A percentile compares a stretch with the other conserved stretches of the same genome.
Conservation (phyloP, 2,329 filamentous ascomycete genomes). For the Clonostachys rhizophaga region DNA sequence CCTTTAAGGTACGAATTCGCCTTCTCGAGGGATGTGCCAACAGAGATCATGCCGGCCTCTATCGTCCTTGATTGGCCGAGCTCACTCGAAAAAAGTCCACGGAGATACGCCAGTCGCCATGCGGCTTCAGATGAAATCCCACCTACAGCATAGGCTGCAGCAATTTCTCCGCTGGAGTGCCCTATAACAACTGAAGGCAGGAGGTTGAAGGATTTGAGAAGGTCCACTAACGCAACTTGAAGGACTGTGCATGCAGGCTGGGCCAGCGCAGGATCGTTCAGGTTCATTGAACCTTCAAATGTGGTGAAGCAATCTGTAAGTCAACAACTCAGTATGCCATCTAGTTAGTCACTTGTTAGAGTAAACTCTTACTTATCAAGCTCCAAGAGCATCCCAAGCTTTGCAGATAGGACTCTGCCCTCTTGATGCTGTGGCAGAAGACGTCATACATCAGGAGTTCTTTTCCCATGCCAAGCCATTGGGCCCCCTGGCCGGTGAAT, state of each 20-base stretch:
- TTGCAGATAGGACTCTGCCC: neutral
- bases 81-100: constrained; percentile 10
- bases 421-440: constrained; percentile 14
- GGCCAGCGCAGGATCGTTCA: neutral
- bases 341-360: too few species aligned
- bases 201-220: neutral
- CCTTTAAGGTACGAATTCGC: too few species aligned
- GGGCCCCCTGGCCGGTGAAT: constrained; percentile 25
- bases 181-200: neutral
- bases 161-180: neutral
- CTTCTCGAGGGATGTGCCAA: too few species aligned
- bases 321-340: too few species aligned
- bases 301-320: too few species aligned
- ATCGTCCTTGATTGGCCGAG: constrained; percentile 13
- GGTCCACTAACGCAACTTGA: neutral
- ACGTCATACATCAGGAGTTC: constrained; percentile 19
- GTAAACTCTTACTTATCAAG: too few species aligned
- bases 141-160: constrained; percentile 22
- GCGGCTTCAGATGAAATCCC: constrained; percentile 24
- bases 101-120: constrained; percentile 13
- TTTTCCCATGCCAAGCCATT: constrained; percentile 21
- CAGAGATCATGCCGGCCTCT: too few species aligned
- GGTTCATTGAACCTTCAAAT: too few species aligned
- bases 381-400: neutral
- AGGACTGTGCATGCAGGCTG: neutral